Conservation (phyloP, 306 rosid genomes). For the Luffa aegyptiaca region DNA sequence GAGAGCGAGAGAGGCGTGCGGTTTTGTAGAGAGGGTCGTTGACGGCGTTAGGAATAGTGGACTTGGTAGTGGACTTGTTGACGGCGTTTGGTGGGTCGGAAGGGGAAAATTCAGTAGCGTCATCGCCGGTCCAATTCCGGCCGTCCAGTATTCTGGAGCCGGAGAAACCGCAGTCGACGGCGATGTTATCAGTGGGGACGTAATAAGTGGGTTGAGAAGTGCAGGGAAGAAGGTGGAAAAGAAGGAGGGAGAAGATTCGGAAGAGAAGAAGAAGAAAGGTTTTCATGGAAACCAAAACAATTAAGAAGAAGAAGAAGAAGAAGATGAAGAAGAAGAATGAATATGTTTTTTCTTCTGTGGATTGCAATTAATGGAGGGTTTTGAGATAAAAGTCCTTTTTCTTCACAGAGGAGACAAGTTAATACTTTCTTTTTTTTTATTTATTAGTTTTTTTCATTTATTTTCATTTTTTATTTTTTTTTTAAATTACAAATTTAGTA, state of each 20-base stretch:
- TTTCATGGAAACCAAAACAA: not conserved
- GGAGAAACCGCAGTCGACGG: slow-evolving; percentile 15
- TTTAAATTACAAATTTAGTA: too few relatives aligned
- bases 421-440: too few relatives aligned
- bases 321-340: not conserved
- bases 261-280: not conserved
- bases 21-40: slow-evolving; percentile 7
- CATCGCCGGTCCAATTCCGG: slow-evolving; percentile 15
- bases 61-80: not conserved
- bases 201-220: not conserved
- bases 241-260: not conserved
- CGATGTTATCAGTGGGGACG: not conserved
- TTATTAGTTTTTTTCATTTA: too few relatives aligned
- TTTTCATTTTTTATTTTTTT: too few relatives aligned
- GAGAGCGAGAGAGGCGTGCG: slow-evolving; percentile 16
- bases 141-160: not conserved
- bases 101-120: slow-evolving; percentile 3
- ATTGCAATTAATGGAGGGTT: not conserved
- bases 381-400: too few relatives aligned
- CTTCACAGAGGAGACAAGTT: too few relatives aligned
- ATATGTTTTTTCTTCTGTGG: not conserved
- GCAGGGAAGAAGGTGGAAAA: not conserved
- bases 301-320: too few relatives aligned
- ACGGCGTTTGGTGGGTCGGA: not conserved
- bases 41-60: not conserved